Base-by-base conservation (phyloP, 129 eudicot species). In the Flaveria brownii region DNA sequence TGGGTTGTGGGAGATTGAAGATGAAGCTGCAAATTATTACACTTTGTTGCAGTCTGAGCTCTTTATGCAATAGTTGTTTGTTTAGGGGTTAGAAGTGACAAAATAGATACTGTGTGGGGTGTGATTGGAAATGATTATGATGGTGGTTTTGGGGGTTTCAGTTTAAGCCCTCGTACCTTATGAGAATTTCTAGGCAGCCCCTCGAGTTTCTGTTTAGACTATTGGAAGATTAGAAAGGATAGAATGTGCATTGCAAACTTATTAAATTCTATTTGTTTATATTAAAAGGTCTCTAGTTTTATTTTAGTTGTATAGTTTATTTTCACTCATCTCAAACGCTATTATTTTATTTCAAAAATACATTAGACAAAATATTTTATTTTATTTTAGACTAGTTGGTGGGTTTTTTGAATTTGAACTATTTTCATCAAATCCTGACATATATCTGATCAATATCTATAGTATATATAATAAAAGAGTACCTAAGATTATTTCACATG, bases 1-100 rank as follows among this genome's bases (percentile, higher is more conserved):
- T 77, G 89, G 91, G 71, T 63, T 90, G 45, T 93, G 98, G 98
- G 96, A 93, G 80, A 62, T 93, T 73, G 98, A 93, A 74, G 98
- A 93, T 75, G 98, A 88, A 76, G 93, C 86, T 71, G 97, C 98
- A 45, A 91, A 93, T 60, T 90, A 90, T 71, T 87, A 85, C 18
- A 81, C 89, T 26, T 73, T 88, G 77, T 77, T 88, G 81, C 97
- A 90, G 81, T 78, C 88, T 84, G 87, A 93, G 73, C 90, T 91
- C 36, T 91, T 88, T 64, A 78, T 88, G 90, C 82, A 83, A 87
- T 72, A 77, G 82, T 12, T 60, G 28, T 68, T 50, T 7, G 10
- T 68, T 43, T 15, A 26, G 79, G 86, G 86, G 65, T 51, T 82
- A 79, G 77, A 79, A 68, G 47, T 82, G 82, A 46, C 20, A 77